A percentile compares a stretch with the other conserved stretches of the same genome.
Conservation (phyloP, 2,329 filamentous ascomycete species). For the Metarhizium rileyi region DNA sequence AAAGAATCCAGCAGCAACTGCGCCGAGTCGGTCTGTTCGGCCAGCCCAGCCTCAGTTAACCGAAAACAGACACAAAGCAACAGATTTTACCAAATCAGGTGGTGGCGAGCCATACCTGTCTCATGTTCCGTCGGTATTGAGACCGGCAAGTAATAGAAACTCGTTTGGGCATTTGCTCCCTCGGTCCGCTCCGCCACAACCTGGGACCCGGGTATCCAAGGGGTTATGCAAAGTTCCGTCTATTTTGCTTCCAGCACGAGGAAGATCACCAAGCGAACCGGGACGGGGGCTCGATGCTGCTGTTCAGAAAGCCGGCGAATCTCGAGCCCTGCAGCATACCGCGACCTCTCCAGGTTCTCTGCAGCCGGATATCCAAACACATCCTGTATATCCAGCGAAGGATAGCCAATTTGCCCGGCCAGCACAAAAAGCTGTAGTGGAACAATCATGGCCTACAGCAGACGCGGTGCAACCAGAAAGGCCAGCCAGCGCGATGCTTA, state of each 20-base stretch:
- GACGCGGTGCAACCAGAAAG: neutral
- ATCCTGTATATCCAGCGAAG: neutral
- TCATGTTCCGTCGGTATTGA: conserved; percentile 7
- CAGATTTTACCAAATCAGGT: neutral
- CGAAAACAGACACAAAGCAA: neutral
- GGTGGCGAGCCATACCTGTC: neutral
- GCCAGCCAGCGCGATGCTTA: conserved; percentile 8
- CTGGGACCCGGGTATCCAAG: neutral
- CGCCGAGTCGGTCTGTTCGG: neutral
- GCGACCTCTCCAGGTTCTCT: too few relatives aligned
- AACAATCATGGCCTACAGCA: conserved; percentile 2
- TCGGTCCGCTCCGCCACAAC: neutral
- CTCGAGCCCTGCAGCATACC: neutral
- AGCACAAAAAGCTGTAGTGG: neutral
- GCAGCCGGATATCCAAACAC: too few relatives aligned
- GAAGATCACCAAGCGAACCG: neutral
- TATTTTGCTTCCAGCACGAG: conserved; percentile 11
- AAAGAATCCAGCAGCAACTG: conserved; percentile 7
- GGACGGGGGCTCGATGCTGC: neutral
- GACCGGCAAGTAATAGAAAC: conserved; percentile 5
- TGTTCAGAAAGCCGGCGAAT: neutral
- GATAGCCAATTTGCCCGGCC: neutral
- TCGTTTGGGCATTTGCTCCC: neutral
- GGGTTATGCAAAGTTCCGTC: conserved; percentile 10
- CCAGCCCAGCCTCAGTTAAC: neutral